A percentile compares a stretch with the other conserved stretches of the same genome.
Conservation (phyloP, 2,329 filamentous ascomycete genomes). For the Leptographium lundbergii region DNA sequence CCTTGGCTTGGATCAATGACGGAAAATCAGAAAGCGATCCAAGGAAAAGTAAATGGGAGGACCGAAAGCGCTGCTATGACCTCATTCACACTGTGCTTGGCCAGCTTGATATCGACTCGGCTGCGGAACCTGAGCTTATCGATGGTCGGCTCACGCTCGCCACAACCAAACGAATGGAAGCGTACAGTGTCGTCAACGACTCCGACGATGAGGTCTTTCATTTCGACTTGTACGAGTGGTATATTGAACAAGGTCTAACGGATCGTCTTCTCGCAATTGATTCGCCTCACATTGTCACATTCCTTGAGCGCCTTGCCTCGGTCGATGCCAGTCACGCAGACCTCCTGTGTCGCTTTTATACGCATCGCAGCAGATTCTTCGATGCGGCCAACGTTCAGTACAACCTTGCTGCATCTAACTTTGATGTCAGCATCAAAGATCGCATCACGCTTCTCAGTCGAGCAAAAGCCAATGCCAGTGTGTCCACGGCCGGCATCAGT, state of each 20-base stretch:
- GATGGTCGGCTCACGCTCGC: conserved; percentile 69
- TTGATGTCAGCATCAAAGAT: conserved; percentile 65
- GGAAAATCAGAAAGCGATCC: conserved; percentile 60
- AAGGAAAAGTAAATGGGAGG: conserved; percentile 53
- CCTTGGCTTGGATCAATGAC: conserved; percentile 78
- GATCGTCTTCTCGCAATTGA: conserved; percentile 77
- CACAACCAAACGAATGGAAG: conserved; percentile 70
- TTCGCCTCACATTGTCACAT: conserved; percentile 75
- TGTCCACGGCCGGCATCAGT: conserved; percentile 62
- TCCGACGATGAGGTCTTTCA: conserved; percentile 92
- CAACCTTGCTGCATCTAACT: conserved; percentile 70
- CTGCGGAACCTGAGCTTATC: conserved; percentile 54
- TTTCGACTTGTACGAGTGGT: conserved; percentile 96
- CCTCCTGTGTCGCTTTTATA: conserved; percentile 85
- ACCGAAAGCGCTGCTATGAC: conserved; percentile 69
- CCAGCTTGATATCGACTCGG: conserved; percentile 60
- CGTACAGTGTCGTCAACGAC: conserved; percentile 78
- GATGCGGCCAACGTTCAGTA: conserved; percentile 81
- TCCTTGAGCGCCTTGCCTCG: conserved; percentile 63
- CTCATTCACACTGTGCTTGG: conserved; percentile 75
- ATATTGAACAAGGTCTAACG: conserved; percentile 70
- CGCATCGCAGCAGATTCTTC: conserved; percentile 70
- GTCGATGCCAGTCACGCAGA: conserved; percentile 71
- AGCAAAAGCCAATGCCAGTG: conserved; percentile 85
- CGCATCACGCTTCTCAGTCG: conserved; percentile 82